A percentile compares a stretch with the other conserved stretches of the same genome.
Evolutionary conservation across 2,329 filamentous ascomycete species (phyloP).

Genomic region (Biscogniauxia sp.): DNA sequence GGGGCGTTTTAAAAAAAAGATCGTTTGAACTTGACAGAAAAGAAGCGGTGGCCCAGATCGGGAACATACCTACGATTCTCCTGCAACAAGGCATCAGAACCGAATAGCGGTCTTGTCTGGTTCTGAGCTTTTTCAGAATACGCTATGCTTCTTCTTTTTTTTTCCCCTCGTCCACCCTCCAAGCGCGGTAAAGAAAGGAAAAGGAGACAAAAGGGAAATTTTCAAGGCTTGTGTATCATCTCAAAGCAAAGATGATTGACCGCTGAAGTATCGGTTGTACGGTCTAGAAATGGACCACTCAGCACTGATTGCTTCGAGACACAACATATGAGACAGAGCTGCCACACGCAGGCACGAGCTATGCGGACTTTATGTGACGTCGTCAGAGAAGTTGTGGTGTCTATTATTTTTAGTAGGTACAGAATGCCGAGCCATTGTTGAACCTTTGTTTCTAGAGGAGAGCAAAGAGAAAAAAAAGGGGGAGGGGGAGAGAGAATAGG

Average conservation of each 20-base stretch:
- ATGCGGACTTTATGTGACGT: not conserved
- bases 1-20: not conserved
- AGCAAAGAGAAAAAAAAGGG: too few relatives aligned
- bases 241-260: slow-evolving; percentile 15
- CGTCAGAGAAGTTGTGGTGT: not conserved
- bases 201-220: too few relatives aligned
- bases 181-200: slow-evolving; percentile 7
- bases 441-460: too few relatives aligned
- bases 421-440: too few relatives aligned
- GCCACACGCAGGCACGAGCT: slow-evolving; percentile 7
- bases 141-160: too few relatives aligned
- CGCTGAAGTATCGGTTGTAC: slow-evolving; percentile 19
- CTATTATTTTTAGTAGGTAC: too few relatives aligned
- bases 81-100: slow-evolving; percentile 1
- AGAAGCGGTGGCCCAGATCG: not conserved
- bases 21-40: slow-evolving; percentile 1
- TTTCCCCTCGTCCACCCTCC: not conserved
- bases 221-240: slow-evolving; percentile 8
- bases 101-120: not conserved
- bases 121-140: slow-evolving; percentile 1
- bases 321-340: slow-evolving; percentile 24
- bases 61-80: slow-evolving; percentile 1
- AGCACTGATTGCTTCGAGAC: slow-evolving; percentile 16
- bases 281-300: slow-evolving; percentile 14
- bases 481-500: too few relatives aligned